A percentile compares a stretch with the other conserved stretches of the same genome.
phyloP scores from a whole-genome alignment of 805 yeast species.

The Dipodascus albidus region DNA sequence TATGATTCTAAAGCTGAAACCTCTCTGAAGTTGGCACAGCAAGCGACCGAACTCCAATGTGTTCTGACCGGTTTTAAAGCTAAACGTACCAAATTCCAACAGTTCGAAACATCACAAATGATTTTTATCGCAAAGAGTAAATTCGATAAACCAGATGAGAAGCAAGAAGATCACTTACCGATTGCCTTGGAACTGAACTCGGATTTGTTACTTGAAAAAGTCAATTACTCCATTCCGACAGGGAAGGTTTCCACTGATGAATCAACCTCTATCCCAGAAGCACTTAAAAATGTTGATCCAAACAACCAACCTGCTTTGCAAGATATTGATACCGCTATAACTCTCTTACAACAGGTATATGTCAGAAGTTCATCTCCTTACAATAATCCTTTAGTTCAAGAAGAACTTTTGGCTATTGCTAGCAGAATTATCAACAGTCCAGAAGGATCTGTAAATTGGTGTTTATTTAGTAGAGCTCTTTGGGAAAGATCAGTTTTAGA shows the following conservation, averaged over 20 bases:
- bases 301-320: conserved; percentile 68
- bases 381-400: conserved; percentile 59
- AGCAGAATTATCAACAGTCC: conserved; percentile 53
- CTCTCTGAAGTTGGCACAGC: conserved; percentile 19
- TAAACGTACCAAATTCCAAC: conserved; percentile 74
- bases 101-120: conserved; percentile 56
- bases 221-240: conserved; percentile 39
- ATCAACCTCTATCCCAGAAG: conserved; percentile 27
- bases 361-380: conserved; percentile 62
- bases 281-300: conserved; percentile 45
- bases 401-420: conserved; percentile 70
- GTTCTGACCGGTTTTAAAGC: conserved; percentile 83
- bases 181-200: conserved; percentile 47
- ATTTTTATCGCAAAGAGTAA: conserved; percentile 55
- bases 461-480: conserved; percentile 65
- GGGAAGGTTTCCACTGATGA: conserved; percentile 29
- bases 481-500: conserved; percentile 89
- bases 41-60: conserved; percentile 49
- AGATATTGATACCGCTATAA: conserved; percentile 61
- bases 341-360: conserved; percentile 55
- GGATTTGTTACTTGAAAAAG: conserved; percentile 67
- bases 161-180: conserved; percentile 8
- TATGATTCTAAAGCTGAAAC: conserved; percentile 20
- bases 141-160: conserved; percentile 10
- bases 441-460: conserved; percentile 48